Conservation (phyloP, 306 rosid species). For the Trifolium pratense region DNA sequence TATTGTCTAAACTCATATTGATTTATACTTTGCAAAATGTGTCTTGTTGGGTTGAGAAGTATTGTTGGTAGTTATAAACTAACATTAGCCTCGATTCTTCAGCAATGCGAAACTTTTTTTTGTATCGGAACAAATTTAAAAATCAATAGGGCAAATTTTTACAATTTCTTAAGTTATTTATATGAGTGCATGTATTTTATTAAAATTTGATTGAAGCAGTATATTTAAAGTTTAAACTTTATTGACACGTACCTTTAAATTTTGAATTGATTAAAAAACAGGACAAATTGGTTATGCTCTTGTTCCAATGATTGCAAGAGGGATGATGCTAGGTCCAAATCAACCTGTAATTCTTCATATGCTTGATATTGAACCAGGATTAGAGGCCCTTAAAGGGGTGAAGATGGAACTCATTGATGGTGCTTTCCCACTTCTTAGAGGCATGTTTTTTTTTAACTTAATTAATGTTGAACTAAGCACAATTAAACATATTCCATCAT, state of each 20-base stretch:
- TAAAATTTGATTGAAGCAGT: conserved; percentile 4
- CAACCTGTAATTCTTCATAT: conserved; percentile 78
- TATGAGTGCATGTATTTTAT: background rate
- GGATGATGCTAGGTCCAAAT: conserved; percentile 69
- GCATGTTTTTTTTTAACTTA: conserved; percentile 25
- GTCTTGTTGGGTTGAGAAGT: too few relatives aligned
- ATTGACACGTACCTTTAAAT: background rate
- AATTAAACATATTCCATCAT: background rate
- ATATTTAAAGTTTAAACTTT: background rate
- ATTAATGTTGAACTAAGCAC: background rate
- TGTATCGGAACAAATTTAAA: background rate
- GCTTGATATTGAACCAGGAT: conserved; percentile 72
- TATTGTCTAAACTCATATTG: too few relatives aligned
- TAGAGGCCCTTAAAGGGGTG: conserved; percentile 66
- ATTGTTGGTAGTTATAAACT: too few relatives aligned
- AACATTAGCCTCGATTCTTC: too few relatives aligned
- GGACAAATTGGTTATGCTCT: conserved; percentile 88
- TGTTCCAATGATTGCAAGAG: conserved; percentile 82
- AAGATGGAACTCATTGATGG: conserved; percentile 76
- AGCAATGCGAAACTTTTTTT: too few relatives aligned
- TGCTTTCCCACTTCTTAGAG: conserved; percentile 71
- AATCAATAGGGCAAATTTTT: background rate
- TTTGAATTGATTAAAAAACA: conserved; percentile 39
- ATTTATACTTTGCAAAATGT: too few relatives aligned
- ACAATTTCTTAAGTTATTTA: background rate